These are phyloP conservation scores for Xylogone sp. DNA, from an alignment of 2,329 filamentous ascomycete genomes.

Conservation along the genomic window DNA sequence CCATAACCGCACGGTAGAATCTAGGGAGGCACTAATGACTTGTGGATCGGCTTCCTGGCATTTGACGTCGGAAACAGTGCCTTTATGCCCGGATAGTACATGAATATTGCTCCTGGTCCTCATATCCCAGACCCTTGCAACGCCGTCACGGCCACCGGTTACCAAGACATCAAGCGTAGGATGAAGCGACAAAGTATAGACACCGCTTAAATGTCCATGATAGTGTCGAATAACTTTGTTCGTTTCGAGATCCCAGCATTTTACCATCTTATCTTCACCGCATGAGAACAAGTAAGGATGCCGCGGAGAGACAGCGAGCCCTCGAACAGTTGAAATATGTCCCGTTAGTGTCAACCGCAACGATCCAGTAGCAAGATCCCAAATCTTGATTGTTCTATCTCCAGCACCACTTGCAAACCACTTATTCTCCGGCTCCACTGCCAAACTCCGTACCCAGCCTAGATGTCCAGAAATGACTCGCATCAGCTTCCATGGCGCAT, in stretches of 20 bases:
- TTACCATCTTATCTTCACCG: conserved; percentile 99
- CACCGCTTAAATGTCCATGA: conserved; percentile 92
- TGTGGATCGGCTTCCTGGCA: conserved; percentile 97
- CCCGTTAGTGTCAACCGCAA: conserved; percentile 84
- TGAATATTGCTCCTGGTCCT: conserved; percentile 93
- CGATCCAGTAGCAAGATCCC: conserved; percentile 88
- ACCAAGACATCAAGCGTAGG: conserved; percentile 92
- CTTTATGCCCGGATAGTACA: conserved; percentile 85
- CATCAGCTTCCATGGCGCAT: conserved; percentile 97
- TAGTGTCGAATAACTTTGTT: conserved; percentile 99
- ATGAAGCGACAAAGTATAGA: conserved; percentile 91
- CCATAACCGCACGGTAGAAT: conserved; percentile 89
- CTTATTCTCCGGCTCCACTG: conserved; percentile 92
- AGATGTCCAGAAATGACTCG: conserved; percentile 94
- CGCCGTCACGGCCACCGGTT: conserved; percentile 90
- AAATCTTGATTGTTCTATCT: conserved; percentile 97
- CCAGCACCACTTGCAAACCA: conserved; percentile 97
- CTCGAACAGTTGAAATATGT: conserved; percentile 90
- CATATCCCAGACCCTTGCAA: conserved; percentile 98
- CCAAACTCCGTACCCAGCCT: conserved; percentile 86
- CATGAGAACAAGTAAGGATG: conserved; percentile 98
- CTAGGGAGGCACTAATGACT: conserved; percentile 88
- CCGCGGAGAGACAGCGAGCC: conserved; percentile 84
- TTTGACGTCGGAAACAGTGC: conserved; percentile 82
- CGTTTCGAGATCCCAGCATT: conserved; percentile 99